Evolutionary conservation across 2,329 filamentous ascomycete species (phyloP).

Genomic region (Botrytis fabae): DNA sequence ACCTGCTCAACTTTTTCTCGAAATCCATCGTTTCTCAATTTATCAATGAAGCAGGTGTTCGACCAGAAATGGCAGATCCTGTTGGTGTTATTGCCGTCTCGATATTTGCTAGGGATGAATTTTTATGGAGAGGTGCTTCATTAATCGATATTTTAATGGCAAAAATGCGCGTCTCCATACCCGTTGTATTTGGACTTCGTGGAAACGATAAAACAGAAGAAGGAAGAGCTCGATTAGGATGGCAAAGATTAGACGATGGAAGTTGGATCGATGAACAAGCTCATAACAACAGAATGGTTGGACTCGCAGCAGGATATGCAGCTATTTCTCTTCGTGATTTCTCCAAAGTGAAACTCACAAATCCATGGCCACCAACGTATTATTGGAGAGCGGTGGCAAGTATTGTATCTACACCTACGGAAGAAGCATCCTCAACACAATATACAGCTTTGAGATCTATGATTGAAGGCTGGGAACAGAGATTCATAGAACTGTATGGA

Average conservation of each 20-base stretch:
- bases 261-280: constrained; percentile 64
- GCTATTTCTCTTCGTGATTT: constrained; percentile 83
- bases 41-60: constrained; percentile 63
- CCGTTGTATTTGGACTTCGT: constrained; percentile 80
- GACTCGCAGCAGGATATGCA: constrained; percentile 80
- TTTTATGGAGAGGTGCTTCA: constrained; percentile 65
- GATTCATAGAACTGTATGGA: constrained; percentile 81
- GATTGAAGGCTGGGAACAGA: constrained; percentile 70
- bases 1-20: constrained; percentile 73
- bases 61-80: constrained; percentile 68
- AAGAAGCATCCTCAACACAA: constrained; percentile 71
- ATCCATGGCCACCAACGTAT: constrained; percentile 73
- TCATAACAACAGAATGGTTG: constrained; percentile 83
- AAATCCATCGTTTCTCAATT: constrained; percentile 73
- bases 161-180: constrained; percentile 79
- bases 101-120: constrained; percentile 69
- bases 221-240: constrained; percentile 70
- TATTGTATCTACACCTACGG: constrained; percentile 72
- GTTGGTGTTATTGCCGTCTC: constrained; percentile 75
- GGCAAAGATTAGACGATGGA: constrained; percentile 54
- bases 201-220: constrained; percentile 72
- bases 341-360: constrained; percentile 61
- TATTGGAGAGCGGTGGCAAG: constrained; percentile 81
- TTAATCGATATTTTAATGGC: constrained; percentile 84
- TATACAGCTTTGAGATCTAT: constrained; percentile 69